Conservation (phyloP, 2,329 filamentous ascomycete species). For the Pseudopithomyces maydicus region DNA sequence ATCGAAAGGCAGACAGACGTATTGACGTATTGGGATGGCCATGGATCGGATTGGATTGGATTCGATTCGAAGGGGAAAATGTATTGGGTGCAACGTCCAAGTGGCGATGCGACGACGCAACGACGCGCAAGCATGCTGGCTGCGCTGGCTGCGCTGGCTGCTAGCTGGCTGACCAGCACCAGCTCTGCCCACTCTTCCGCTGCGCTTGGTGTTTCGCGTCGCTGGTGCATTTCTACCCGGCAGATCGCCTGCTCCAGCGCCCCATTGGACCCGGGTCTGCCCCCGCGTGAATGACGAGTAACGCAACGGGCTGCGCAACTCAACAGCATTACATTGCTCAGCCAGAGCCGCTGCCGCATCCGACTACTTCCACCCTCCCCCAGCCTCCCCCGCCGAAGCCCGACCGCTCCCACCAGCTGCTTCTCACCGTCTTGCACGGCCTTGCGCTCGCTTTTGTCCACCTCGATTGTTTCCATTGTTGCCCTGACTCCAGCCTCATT, state of each 20-base stretch:
- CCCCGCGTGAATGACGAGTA: slow-evolving; percentile 2
- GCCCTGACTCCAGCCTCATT: not conserved
- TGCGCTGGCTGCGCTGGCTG: too few species aligned
- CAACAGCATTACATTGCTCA: slow-evolving; percentile 3
- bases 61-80: too few species aligned
- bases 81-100: not conserved
- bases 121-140: not conserved
- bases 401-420: not conserved
- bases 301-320: not conserved
- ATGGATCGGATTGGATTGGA: too few species aligned
- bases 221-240: slow-evolving; percentile 8
- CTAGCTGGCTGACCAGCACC: too few species aligned
- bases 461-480: too few species aligned
- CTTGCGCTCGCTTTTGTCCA: not conserved
- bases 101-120: not conserved
- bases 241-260: not conserved
- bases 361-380: not conserved
- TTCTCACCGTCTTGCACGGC: slow-evolving; percentile 2
- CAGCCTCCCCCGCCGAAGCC: not conserved
- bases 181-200: not conserved
- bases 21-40: too few species aligned
- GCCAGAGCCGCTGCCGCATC: not conserved
- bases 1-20: too few species aligned
- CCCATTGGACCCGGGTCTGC: not conserved
- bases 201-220: slow-evolving; percentile 2